Base-by-base conservation (phyloP, 257 asterid genomes). In the Linderniella brevidens region DNA sequence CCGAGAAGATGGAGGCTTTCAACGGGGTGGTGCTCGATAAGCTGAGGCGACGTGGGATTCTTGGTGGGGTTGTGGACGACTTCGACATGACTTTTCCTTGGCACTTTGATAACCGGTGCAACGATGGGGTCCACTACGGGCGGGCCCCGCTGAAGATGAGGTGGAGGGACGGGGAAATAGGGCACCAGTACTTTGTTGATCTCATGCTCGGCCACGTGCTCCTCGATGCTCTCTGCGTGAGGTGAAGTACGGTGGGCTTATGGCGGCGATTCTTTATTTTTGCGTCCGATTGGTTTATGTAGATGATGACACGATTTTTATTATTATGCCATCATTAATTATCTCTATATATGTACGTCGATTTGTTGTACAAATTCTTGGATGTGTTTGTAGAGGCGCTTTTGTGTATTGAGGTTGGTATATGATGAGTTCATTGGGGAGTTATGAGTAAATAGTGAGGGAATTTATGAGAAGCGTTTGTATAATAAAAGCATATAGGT, bases 41-140 rank as follows among this genome's bases (percentile, higher is more conserved):
- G 66, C 12, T 81, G 55, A 85, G 76, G 71, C 58, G 64, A 10
- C 53, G 73, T n/a, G 69, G 76, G 29, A 64, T 71, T 17, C 49
- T 90, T 3, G 58, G 50, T 56, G 35, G 52, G 19, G 93, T 81
- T 1, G 60, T 90, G 8, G 98, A 90, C 47, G 82, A 61, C 61
- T 90, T 90, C 0, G 98, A 90, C 52, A 67, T 90, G 86, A 85
- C 96, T 8, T 90, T 70, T 65, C 92, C 98, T 4, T 88, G 98
- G 96, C 98, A 90, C 56, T 90, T 57, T 11, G 92, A 78, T 37
- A 90, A 85, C 59, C 69, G 98, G 57, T 81, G 93, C 67, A 90
- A 71, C 19, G 96, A 90, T 3, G 96, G 98, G 47, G 90, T 84
- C 20, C 98, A 88, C 69, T 88, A 84, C 4, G 98, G 98, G 11